phyloP scores from a whole-genome alignment of 2,329 filamentous ascomycete genomes.

The Pyricularia sp. region DNA sequence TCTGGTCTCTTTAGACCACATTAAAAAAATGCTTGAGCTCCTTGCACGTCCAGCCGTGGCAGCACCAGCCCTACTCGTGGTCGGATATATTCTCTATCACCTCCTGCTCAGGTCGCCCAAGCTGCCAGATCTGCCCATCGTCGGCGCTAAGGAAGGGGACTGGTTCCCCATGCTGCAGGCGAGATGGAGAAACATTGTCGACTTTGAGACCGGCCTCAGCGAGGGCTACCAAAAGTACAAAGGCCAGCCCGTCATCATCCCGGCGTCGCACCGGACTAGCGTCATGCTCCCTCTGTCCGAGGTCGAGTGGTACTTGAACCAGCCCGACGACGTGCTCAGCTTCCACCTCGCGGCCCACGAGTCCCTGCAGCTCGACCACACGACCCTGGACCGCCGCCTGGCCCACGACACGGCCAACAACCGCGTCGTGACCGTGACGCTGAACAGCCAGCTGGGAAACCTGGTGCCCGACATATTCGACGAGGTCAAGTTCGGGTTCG shows the following conservation, averaged over 20 bases:
- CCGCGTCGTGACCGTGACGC: slow-evolving; percentile 16
- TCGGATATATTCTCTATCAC: not conserved
- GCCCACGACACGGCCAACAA: slow-evolving; percentile 14
- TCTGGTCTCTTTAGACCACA: not conserved
- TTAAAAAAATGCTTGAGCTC: not conserved
- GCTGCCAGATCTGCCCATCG: slow-evolving; percentile 15
- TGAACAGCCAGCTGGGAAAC: slow-evolving; percentile 21
- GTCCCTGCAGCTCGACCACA: slow-evolving; percentile 17
- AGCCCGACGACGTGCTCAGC: slow-evolving; percentile 18
- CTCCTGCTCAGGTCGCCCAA: not conserved
- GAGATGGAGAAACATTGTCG: slow-evolving; percentile 18
- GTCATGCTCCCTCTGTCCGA: slow-evolving; percentile 19
- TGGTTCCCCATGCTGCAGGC: slow-evolving; percentile 22
- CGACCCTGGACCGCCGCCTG: slow-evolving; percentile 9
- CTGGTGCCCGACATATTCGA: slow-evolving; percentile 19
- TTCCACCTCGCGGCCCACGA: slow-evolving; percentile 14
- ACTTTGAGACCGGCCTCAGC: slow-evolving; percentile 19
- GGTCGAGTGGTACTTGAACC: slow-evolving; percentile 20
- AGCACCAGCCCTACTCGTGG: not conserved
- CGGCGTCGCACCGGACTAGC: slow-evolving; percentile 12
- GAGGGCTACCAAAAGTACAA: not conserved
- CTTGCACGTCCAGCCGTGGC: not conserved
- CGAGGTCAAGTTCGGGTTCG: slow-evolving; percentile 16
- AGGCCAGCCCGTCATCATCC: slow-evolving; percentile 10
- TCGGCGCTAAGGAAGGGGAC: slow-evolving; percentile 21